These are phyloP conservation scores for Fraxinus velutina DNA, from an alignment of 305 asterid genomes.

Conservation along the genomic window DNA sequence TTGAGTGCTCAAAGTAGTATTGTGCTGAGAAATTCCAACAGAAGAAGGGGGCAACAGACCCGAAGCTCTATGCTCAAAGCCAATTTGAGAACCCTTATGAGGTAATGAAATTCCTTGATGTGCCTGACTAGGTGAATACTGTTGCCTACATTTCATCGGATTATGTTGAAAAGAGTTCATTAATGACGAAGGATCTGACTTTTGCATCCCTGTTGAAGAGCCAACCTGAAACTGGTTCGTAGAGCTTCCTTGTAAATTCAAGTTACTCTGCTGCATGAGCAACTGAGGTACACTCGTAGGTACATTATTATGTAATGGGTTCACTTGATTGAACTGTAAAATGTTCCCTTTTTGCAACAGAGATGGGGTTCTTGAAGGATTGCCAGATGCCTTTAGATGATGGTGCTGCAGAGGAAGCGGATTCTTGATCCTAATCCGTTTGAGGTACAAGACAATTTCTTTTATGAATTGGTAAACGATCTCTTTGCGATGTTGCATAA, in stretches of 20 bases:
- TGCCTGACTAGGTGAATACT: slow-evolving; percentile 7
- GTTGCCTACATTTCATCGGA: slow-evolving; percentile 25
- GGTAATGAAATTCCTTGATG: slow-evolving; percentile 25
- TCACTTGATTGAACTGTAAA: slow-evolving; percentile 18
- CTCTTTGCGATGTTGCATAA: slow-evolving; percentile 27
- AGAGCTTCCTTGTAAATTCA: slow-evolving; percentile 21
- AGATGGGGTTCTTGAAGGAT: slow-evolving; percentile 23
- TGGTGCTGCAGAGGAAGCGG: slow-evolving; percentile 4
- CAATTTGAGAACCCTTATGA: slow-evolving; percentile 17
- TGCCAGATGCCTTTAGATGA: slow-evolving; percentile 27
- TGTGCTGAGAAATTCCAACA: slow-evolving; percentile 18
- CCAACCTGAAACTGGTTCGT: slow-evolving; percentile 22
- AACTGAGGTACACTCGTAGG: slow-evolving; percentile 18
- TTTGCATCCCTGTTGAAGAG: slow-evolving; percentile 21
- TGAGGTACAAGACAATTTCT: background rate
- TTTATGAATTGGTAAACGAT: slow-evolving; percentile 17
- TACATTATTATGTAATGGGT: slow-evolving; percentile 9
- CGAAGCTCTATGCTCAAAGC: slow-evolving; percentile 21
- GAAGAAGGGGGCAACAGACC: slow-evolving; percentile 27
- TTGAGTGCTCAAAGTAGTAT: slow-evolving; percentile 14
- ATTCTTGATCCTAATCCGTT: background rate
- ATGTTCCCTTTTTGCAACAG: slow-evolving; percentile 30
- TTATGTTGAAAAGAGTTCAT: slow-evolving; percentile 18
- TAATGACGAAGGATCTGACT: slow-evolving; percentile 15
- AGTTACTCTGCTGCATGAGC: slow-evolving; percentile 24